Evolutionary conservation across 176 grass and related monocot species (phyloP).

Genomic region (Musa itinerans): DNA sequence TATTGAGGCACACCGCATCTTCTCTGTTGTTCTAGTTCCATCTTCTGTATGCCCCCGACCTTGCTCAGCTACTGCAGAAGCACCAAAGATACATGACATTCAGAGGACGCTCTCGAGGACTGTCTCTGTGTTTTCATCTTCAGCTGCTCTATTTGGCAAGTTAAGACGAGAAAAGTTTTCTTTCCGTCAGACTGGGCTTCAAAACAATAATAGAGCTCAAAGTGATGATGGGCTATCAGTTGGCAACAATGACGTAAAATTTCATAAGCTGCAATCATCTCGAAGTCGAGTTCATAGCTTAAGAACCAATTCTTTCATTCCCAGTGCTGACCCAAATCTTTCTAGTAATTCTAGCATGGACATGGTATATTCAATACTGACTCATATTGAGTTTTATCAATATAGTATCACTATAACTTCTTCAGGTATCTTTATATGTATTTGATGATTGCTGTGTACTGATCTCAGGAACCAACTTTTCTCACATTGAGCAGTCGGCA

Average conservation of each 20-base stretch:
- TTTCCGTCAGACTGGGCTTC: conserved; percentile 36
- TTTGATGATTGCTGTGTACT: conserved; percentile 20
- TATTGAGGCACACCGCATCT: conserved; percentile 73
- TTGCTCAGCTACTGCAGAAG: conserved; percentile 22
- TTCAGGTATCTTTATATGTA: conserved; percentile 3
- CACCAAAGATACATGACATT: conserved; percentile 34
- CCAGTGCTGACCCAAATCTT: conserved; percentile 33
- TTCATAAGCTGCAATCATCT: conserved; percentile 49
- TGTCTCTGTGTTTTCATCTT: conserved; percentile 93
- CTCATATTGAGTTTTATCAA: conserved; percentile 13
- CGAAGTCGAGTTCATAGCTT: conserved; percentile 38
- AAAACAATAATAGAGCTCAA: conserved; percentile 41
- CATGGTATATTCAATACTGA: conserved; percentile 28
- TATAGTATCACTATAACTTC: not conserved
- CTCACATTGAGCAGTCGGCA: conserved; percentile 62
- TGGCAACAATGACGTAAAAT: conserved; percentile 34
- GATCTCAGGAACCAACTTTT: conserved; percentile 51
- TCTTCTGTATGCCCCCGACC: conserved; percentile 68
- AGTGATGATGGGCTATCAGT: conserved; percentile 37
- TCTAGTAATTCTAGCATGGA: conserved; percentile 29
- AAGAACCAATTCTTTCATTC: conserved; percentile 24
- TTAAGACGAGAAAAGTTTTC: conserved; percentile 67
- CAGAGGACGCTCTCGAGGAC: conserved; percentile 64
- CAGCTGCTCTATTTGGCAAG: conserved; percentile 91
- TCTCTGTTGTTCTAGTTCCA: conserved; percentile 90